Evolutionary conservation across 768 basidiomycete genomes (phyloP).

Genomic region (Collybia nuda): DNA sequence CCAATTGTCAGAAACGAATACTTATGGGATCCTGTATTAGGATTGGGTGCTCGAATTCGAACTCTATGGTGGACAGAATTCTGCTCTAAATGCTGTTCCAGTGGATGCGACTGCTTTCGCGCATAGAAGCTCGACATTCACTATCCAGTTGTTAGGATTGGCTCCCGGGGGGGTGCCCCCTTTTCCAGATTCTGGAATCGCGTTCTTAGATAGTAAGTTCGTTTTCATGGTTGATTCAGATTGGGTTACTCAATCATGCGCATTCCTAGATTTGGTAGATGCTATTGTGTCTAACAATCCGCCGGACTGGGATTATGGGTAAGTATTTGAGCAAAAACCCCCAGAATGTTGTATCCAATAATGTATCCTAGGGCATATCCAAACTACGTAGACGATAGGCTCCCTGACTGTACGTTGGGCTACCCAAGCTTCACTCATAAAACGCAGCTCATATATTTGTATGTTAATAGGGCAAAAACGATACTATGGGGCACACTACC

Average conservation of each 20-base stretch:
- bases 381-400: slow-evolving; percentile 43
- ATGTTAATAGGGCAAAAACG: slow-evolving; percentile 28
- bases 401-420: slow-evolving; percentile 30
- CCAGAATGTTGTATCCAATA: background rate
- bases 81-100: slow-evolving; percentile 42
- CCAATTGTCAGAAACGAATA: slow-evolving; percentile 5
- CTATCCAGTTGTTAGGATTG: slow-evolving; percentile 51
- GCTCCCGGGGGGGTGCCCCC: slow-evolving; percentile 11
- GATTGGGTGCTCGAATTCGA: slow-evolving; percentile 39
- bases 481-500: slow-evolving; percentile 35
- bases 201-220: background rate
- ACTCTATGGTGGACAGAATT: slow-evolving; percentile 43
- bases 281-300: background rate
- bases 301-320: background rate
- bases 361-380: slow-evolving; percentile 37
- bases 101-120: slow-evolving; percentile 43
- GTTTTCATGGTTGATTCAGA: too few relatives aligned
- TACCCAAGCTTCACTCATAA: background rate
- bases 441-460: background rate
- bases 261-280: background rate
- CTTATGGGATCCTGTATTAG: background rate
- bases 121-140: slow-evolving; percentile 41
- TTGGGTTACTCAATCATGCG: too few relatives aligned
- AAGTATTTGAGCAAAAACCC: background rate
- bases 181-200: background rate